Evolutionary conservation across 2,329 filamentous ascomycete genomes (phyloP), one percentile per base, ranked within the genome.

Genomic region (Arthrobotrys entomopaga): DNA sequence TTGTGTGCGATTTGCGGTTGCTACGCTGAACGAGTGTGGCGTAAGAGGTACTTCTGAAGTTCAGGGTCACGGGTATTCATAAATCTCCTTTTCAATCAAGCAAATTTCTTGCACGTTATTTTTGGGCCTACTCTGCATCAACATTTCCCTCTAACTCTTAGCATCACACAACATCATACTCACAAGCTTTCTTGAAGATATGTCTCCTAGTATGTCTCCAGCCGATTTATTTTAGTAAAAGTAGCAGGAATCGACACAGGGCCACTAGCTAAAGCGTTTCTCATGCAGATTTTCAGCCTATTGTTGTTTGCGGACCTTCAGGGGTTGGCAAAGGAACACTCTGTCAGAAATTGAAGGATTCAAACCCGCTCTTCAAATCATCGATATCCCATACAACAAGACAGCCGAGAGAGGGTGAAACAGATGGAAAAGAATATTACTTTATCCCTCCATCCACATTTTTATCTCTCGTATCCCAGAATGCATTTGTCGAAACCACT

Each of bases 401-500:
- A 15, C 80, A 81, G 24, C 82, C 84, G 1, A 79, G 79, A 7
- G 84, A 85, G 15, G 84, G 83, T 4, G 87, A 89, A 77, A 79
- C 82, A n/a, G 81, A 84, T 42, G 86, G 85, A 34, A 81, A 83
- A 66, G 81, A 84, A 61, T 88, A 85, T 76, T 83, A 86, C 75
- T 88, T 88, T 69, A 87, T 90, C 15, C 71, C 75, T 19, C 84
- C 84, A 59, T 82, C 85, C 15, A 52, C 58, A 19, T 89, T 88
- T 78, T 84, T 86, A 76, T 82, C 85, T 76, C 84, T 89, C 77
- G 82, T 87, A 13, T 87, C 89, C 70, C 84, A 86, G 11, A 87
- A 89, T 74, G 84, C 85, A 52, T 84, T 89, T 48, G 80, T 89
- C 43, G 87, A 88, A 79, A 88, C 84, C 74, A 84, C 82, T 46